These are phyloP conservation scores for Bondarzewia mesenterica DNA, from an alignment of 1,284 basidiomycete species.

Conservation along the genomic window DNA sequence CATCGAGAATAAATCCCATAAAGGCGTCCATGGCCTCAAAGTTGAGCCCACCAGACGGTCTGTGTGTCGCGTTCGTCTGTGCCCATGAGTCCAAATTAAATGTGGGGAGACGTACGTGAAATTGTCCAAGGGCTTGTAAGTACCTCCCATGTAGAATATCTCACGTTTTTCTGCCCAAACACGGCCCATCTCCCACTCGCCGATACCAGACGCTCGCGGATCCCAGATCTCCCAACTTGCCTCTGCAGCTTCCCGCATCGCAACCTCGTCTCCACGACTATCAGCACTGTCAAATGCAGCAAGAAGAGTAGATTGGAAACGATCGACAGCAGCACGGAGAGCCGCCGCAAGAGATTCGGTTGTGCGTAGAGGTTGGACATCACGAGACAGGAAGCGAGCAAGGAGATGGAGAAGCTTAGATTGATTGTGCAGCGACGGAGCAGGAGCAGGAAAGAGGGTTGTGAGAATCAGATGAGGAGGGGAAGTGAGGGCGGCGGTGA, in stretches of 20 bases:
- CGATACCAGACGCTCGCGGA: slow-evolving; percentile 11
- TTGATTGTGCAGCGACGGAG: slow-evolving; percentile 33
- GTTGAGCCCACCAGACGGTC: slow-evolving; percentile 49
- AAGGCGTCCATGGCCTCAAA: slow-evolving; percentile 94
- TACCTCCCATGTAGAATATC: slow-evolving; percentile 81
- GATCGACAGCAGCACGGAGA: slow-evolving; percentile 74
- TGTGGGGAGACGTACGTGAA: slow-evolving; percentile 54
- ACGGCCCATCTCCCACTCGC: slow-evolving; percentile 87
- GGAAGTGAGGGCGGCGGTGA: slow-evolving; percentile 40
- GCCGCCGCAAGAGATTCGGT: slow-evolving; percentile 55
- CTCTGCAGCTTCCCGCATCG: slow-evolving; percentile 73
- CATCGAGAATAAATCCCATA: slow-evolving; percentile 61
- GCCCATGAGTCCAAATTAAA: not conserved
- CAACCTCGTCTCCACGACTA: slow-evolving; percentile 55
- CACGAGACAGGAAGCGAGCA: slow-evolving; percentile 61
- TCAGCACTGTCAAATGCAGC: slow-evolving; percentile 83
- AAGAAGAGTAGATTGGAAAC: slow-evolving; percentile 80
- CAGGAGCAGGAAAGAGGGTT: slow-evolving; percentile 36
- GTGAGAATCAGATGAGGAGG: slow-evolving; percentile 53
- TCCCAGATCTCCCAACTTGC: slow-evolving; percentile 77
- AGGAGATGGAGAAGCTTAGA: slow-evolving; percentile 63
- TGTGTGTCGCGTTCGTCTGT: slow-evolving; percentile 12
- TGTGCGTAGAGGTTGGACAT: slow-evolving; percentile 57
- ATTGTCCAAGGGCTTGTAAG: slow-evolving; percentile 78
- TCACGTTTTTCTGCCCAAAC: slow-evolving; percentile 93